Evolutionary conservation across 2,329 filamentous ascomycete species (phyloP).

Genomic region (Zymoseptoria passerinii): DNA sequence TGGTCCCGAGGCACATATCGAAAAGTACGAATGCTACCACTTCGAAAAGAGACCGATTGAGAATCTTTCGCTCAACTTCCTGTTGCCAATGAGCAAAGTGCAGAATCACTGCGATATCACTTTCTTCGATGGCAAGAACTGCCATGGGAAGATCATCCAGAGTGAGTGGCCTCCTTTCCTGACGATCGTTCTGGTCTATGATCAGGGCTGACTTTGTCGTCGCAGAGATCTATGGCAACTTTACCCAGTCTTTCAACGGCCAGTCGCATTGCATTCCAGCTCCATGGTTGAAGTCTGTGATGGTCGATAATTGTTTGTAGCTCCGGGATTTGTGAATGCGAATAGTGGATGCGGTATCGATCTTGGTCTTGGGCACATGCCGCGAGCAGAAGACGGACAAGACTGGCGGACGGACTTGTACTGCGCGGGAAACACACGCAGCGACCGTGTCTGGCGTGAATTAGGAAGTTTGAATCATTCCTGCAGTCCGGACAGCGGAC

Average conservation of each 20-base stretch:
- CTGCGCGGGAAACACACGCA: no score
- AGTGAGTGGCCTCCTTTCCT: not conserved
- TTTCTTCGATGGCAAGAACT: not conserved
- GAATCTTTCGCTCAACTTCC: not conserved
- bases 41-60: not conserved
- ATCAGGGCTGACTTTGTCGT: not conserved
- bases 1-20: not conserved
- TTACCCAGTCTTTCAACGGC: not conserved
- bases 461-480: no score
- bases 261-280: not conserved
- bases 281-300: not conserved
- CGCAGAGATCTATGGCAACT: not conserved
- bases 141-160: not conserved
- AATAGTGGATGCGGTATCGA: not conserved
- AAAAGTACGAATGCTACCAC: not conserved
- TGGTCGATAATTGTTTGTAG: not conserved
- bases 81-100: not conserved
- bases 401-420: not conserved
- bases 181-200: not conserved
- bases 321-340: not conserved
- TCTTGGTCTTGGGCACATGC: not conserved
- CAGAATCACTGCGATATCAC: not conserved
- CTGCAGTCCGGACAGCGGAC: no score
- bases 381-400: not conserved
- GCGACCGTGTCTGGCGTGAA: no score